A percentile compares a stretch with the other conserved stretches of the same genome.
Evolutionary conservation across 2,329 filamentous ascomycete species (phyloP).

Genomic region (Monilinia aucupariae): DNA sequence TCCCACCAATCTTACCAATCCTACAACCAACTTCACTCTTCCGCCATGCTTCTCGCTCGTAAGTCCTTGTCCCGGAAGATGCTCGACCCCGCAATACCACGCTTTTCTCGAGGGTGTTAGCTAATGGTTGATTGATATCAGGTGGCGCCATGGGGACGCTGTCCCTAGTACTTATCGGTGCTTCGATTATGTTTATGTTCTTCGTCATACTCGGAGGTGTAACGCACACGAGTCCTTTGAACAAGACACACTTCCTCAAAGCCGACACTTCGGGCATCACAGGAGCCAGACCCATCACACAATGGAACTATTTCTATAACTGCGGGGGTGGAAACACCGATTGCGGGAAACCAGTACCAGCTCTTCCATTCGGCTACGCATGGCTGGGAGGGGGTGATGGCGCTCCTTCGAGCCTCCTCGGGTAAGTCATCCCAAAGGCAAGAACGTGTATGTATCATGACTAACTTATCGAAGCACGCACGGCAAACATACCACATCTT

Average conservation of each 20-base stretch:
- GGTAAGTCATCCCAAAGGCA: conserved; percentile 36
- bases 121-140: conserved; percentile 30
- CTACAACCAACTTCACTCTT: neutral
- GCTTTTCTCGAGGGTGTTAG: neutral
- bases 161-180: conserved; percentile 57
- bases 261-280: conserved; percentile 69
- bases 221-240: conserved; percentile 51
- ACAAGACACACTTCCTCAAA: conserved; percentile 79
- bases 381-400: conserved; percentile 52
- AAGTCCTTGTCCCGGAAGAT: neutral
- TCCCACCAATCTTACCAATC: neutral
- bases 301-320: conserved; percentile 90
- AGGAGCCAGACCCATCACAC: conserved; percentile 58
- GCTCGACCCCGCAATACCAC: neutral
- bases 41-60: neutral
- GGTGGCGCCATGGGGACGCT: conserved; percentile 50
- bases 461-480: conserved; percentile 41
- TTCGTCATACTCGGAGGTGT: conserved; percentile 60
- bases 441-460: neutral
- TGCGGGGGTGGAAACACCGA: conserved; percentile 60
- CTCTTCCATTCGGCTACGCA: conserved; percentile 67
- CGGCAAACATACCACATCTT: conserved; percentile 50
- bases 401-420: conserved; percentile 50
- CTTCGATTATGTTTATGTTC: conserved; percentile 58
- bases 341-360: conserved; percentile 59